These are phyloP conservation scores for Teunomyces barrocoloradensis DNA, from an alignment of 805 yeast species.

Conservation along the genomic window DNA sequence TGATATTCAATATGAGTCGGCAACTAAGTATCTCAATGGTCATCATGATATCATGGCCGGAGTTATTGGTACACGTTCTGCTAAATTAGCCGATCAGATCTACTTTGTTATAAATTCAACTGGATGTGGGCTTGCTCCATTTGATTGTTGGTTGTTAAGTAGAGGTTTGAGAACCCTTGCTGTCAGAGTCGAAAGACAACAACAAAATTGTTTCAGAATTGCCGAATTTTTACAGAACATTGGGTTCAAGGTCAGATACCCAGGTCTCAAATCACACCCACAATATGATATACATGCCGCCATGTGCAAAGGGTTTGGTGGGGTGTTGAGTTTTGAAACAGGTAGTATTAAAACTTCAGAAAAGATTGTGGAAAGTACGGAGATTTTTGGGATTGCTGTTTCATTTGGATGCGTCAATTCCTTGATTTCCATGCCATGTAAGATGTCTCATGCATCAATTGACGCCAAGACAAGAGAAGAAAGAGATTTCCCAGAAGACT, in stretches of 20 bases:
- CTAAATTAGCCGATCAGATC: constrained; percentile 63
- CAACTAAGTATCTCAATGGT: constrained; percentile 88
- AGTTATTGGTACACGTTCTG: constrained; percentile 66
- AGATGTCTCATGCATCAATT: constrained; percentile 96
- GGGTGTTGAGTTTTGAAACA: constrained; percentile 85
- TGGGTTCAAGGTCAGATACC: constrained; percentile 80
- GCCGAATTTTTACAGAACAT: constrained; percentile 67
- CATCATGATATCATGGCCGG: constrained; percentile 99
- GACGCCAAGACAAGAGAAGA: constrained; percentile 83
- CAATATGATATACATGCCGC: constrained; percentile 76
- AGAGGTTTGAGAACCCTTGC: constrained; percentile 89
- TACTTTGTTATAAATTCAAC: constrained; percentile 82
- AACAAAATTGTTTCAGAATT: constrained; percentile 69
- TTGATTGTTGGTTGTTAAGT: constrained; percentile 85
- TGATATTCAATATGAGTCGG: constrained; percentile 91
- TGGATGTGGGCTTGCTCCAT: constrained; percentile 90
- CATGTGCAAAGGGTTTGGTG: constrained; percentile 83
- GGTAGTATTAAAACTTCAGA: constrained; percentile 67
- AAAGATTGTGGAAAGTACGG: constrained; percentile 69
- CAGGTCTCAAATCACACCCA: constrained; percentile 81
- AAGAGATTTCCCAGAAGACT: constrained; percentile 89
- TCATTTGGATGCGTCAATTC: constrained; percentile 95
- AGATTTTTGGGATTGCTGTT: constrained; percentile 83
- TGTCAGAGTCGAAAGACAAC: constrained; percentile 79
- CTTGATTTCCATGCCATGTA: constrained; percentile 88